A percentile compares a stretch with the other conserved stretches of the same genome.
Conservation (phyloP, 192 early-diverging fungal species). For the Entomortierella beljakovae region DNA sequence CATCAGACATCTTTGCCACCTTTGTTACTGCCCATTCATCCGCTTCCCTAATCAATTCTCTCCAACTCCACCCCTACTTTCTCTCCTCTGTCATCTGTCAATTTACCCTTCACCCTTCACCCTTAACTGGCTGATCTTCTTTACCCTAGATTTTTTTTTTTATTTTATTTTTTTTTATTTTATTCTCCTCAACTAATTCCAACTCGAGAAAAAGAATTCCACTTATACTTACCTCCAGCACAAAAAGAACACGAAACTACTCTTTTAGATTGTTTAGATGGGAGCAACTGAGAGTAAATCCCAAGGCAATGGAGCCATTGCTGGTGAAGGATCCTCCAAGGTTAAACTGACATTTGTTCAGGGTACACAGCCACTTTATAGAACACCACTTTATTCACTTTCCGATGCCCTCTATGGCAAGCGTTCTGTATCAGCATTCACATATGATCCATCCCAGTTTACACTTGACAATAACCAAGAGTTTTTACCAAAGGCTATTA, state of each 20-base stretch:
- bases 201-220: neutral
- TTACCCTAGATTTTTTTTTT: neutral
- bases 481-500: slow-evolving; percentile 53
- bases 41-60: too few species aligned
- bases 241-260: neutral
- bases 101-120: too few species aligned
- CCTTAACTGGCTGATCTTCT: too few species aligned
- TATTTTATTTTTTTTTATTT: neutral
- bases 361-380: slow-evolving; percentile 20
- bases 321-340: slow-evolving; percentile 31
- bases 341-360: slow-evolving; percentile 35
- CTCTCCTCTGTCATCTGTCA: neutral
- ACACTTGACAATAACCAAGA: slow-evolving; percentile 42
- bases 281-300: slow-evolving; percentile 50
- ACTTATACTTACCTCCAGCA: neutral
- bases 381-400: slow-evolving; percentile 32
- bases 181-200: neutral
- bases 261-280: slow-evolving; percentile 12
- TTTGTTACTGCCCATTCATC: too few species aligned
- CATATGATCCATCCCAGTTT: slow-evolving; percentile 47
- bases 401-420: slow-evolving; percentile 42
- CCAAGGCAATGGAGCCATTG: slow-evolving; percentile 10
- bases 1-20: too few species aligned
- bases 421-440: slow-evolving; percentile 37
- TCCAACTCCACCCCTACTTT: neutral